phyloP scores from a whole-genome alignment of 83 land plant genomes.

The Isoetes engelmannii region DNA sequence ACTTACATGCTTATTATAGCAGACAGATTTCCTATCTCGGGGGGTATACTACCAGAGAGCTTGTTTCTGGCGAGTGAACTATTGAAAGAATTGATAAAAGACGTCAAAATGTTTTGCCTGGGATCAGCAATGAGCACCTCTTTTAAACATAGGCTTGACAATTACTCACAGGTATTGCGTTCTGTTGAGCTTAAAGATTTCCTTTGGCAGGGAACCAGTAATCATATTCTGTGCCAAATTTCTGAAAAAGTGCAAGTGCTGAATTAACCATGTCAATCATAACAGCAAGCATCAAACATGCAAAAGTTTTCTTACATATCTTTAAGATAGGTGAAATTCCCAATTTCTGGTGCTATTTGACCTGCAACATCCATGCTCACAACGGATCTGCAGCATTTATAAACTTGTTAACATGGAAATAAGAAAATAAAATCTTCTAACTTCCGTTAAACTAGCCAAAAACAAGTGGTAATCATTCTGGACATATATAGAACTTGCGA shows the following conservation, averaged over 20 bases:
- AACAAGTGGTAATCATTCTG: too few relatives aligned
- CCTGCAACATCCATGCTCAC: neutral
- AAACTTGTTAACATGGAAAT: too few relatives aligned
- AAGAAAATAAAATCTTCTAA: too few relatives aligned
- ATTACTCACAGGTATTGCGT: slow-evolving; percentile 2
- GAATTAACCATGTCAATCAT: neutral
- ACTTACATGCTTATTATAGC: neutral
- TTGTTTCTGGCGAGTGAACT: neutral
- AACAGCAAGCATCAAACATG: neutral
- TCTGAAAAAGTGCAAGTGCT: neutral
- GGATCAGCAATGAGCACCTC: neutral
- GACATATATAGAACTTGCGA: too few relatives aligned
- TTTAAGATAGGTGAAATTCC: slow-evolving; percentile 1
- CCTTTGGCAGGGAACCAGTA: neutral
- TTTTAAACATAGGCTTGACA: neutral
- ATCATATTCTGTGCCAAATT: slow-evolving; percentile 2
- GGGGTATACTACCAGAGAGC: neutral
- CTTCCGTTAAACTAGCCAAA: too few relatives aligned
- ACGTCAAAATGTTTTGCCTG: neutral
- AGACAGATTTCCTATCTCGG: neutral
- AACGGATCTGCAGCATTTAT: neutral
- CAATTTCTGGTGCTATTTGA: slow-evolving; percentile 6
- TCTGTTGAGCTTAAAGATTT: neutral
- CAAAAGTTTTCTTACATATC: neutral
- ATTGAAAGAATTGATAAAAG: neutral